These are phyloP conservation scores for Kokia cookei DNA, from an alignment of 441 rosid species.

Conservation along the genomic window DNA sequence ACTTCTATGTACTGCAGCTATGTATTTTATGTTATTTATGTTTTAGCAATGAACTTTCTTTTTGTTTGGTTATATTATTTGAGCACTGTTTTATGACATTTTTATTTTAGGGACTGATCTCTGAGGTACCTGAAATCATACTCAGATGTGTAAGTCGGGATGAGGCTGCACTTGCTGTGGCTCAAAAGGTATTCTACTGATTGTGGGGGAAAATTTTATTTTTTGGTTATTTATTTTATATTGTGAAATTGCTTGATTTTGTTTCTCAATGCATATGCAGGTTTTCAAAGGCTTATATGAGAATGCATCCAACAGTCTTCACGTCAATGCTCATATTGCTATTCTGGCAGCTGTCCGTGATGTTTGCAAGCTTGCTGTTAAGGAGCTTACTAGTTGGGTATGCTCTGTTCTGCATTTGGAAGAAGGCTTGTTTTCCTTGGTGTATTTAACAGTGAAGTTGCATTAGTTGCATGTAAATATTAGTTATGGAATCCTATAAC, in stretches of 20 bases:
- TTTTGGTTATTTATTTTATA: background rate
- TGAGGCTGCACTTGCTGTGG: slow-evolving; percentile 96
- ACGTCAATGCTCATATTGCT: slow-evolving; percentile 74
- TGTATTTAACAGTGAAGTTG: background rate
- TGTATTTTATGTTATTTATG: background rate
- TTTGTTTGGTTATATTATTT: background rate
- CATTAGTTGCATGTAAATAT: background rate
- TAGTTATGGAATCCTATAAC: background rate
- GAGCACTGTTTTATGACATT: background rate
- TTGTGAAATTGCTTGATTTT: background rate
- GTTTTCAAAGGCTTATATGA: slow-evolving; percentile 93
- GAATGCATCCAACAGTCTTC: slow-evolving; percentile 70
- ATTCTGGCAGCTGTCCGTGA: slow-evolving; percentile 92
- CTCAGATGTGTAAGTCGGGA: slow-evolving; percentile 92
- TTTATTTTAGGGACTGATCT: slow-evolving; percentile 55
- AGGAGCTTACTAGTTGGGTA: slow-evolving; percentile 99
- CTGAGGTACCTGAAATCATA: slow-evolving; percentile 96
- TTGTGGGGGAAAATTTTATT: background rate
- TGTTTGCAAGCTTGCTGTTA: slow-evolving; percentile 91
- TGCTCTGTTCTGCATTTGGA: slow-evolving; percentile 13
- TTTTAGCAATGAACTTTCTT: background rate
- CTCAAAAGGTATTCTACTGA: slow-evolving; percentile 60
- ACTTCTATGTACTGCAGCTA: background rate
- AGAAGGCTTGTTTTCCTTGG: background rate
- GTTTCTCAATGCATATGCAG: slow-evolving; percentile 24